Evolutionary conservation across 2,329 filamentous ascomycete species (phyloP), one percentile per base, ranked within the genome.

Genomic region (Zelopaecilomyces penicillatus): DNA sequence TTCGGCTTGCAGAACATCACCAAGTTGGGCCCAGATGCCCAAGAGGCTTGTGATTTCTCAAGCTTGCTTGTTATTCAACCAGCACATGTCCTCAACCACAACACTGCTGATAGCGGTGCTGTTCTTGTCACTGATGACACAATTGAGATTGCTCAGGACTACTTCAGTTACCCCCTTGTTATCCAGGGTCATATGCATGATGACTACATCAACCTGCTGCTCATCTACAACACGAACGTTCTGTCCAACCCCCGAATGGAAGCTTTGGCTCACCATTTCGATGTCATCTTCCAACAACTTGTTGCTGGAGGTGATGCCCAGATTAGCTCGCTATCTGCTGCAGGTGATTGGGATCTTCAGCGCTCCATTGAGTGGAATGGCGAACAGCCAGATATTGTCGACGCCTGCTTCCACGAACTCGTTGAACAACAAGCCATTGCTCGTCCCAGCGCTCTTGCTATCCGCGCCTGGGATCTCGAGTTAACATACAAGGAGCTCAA

Each of bases 1-100:
- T 44, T 55, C 12, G 54, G 55, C n/a, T 42, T 62, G 3, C 51
- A 54, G 9, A 52, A 59, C 41, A 48, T 35, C 73, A n/a, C 31
- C 9, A 41, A 42, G 30, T 8, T 39, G n/a, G 33, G 31, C 33
- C 8, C 28, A 12, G 44, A 53, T 27, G 42, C 52, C 26, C 19
- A 37, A 11, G 39, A 34, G 27, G 28, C 39, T 7, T 36, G 31
- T 35, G 28, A 45, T n/a, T 45, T 45, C 30, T 28, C 19, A 9
- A 40, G 32, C 32, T 26, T 46, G 27, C 26, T 46, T 26, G 34
- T 46, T 42, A 36, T 46, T 27, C 39, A 46, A 31, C 44, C 44
- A 36, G 27, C 19, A 19, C 19, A 19, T 19, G 19, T 19, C 19
- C 19, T 19, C 44, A 2, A 44, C 4, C 26, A 26, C 6, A n/a